phyloP scores from a whole-genome alignment of 257 asterid species.

The Schizonepeta tenuifolia region DNA sequence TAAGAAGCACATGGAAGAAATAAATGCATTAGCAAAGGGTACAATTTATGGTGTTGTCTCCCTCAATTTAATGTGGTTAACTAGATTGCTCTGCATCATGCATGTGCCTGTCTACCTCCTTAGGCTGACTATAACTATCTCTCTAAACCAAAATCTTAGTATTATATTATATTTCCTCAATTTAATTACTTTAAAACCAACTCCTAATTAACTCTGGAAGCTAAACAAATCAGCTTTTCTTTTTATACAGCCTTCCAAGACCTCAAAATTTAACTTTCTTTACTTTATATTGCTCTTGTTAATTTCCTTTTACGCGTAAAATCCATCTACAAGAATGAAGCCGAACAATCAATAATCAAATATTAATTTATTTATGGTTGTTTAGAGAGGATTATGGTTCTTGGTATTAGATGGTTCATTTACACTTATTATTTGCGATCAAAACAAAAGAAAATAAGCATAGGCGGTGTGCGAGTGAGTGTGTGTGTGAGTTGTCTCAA shows the following conservation, averaged over 20 bases:
- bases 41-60: slow-evolving; percentile 56
- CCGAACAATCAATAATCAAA: background rate
- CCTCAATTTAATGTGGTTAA: slow-evolving; percentile 50
- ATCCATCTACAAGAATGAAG: background rate
- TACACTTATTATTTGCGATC: background rate
- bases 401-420: slow-evolving; percentile 10
- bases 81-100: slow-evolving; percentile 34
- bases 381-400: background rate
- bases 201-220: background rate
- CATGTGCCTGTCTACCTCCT: slow-evolving; percentile 51
- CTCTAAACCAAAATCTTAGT: background rate
- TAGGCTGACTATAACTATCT: background rate
- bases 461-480: background rate
- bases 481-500: background rate
- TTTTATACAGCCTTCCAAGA: background rate
- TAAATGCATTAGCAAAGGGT: slow-evolving; percentile 41
- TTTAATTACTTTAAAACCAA: background rate
- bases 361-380: background rate
- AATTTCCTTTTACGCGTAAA: background rate
- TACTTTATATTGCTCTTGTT: background rate
- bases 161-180: background rate
- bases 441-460: background rate
- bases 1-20: slow-evolving; percentile 45
- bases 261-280: background rate
- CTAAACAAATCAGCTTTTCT: background rate